Evolutionary conservation across 331 rosid genomes (phyloP).

Genomic region (Malus hybrid): DNA sequence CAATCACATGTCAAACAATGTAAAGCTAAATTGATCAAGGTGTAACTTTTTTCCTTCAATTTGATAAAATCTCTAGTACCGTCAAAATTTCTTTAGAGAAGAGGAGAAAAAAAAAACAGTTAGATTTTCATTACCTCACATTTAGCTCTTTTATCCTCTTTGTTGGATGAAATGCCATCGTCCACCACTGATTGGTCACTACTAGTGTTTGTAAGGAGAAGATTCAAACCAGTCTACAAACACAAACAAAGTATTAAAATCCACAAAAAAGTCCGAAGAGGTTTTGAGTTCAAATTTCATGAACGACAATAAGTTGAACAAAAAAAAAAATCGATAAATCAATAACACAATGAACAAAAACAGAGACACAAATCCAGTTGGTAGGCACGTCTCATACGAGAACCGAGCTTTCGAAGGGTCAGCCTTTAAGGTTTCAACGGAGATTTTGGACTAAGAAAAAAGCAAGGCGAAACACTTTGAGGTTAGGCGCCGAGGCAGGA

Average conservation of each 20-base stretch:
- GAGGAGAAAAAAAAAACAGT: too few relatives aligned
- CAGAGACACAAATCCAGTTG: not conserved
- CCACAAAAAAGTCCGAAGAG: not conserved
- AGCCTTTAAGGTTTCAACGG: too few relatives aligned
- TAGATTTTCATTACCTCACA: slow-evolving; percentile 36
- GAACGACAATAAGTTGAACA: not conserved
- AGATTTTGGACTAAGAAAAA: too few relatives aligned
- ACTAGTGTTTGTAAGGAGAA: slow-evolving; percentile 45
- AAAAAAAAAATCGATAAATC: not conserved
- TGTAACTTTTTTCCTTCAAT: too few relatives aligned
- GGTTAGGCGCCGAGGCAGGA: too few relatives aligned
- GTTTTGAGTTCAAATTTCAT: not conserved
- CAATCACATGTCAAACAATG: not conserved
- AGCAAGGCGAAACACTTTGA: too few relatives aligned
- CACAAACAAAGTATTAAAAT: not conserved
- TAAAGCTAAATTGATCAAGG: not conserved
- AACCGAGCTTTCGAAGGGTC: not conserved
- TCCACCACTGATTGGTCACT: slow-evolving; percentile 61
- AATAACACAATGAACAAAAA: too few relatives aligned
- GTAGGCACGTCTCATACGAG: not conserved
- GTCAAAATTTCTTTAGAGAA: too few relatives aligned
- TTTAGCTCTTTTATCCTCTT: slow-evolving; percentile 33
- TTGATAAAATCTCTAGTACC: too few relatives aligned
- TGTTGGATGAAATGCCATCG: slow-evolving; percentile 28
- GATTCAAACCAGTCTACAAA: slow-evolving; percentile 61